Percentiles rank a stretch among this genome's conserved stretches.
Conservation (phyloP, 352 stramenopile species). For the Globisporangium spinosum region DNA sequence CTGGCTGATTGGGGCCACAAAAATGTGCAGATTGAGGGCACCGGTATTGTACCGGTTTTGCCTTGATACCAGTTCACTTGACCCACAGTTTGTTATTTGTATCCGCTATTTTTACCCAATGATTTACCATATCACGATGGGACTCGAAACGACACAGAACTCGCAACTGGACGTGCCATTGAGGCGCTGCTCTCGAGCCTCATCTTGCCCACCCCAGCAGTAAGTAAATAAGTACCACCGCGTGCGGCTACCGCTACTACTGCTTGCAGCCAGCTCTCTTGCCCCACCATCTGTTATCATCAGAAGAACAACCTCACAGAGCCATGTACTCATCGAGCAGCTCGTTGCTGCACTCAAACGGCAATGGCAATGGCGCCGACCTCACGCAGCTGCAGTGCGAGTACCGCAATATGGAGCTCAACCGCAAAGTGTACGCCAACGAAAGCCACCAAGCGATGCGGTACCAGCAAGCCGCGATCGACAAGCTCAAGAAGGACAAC, state of each 20-base stretch:
- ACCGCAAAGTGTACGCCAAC: slow-evolving; percentile 92
- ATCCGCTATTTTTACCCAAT: too few relatives aligned
- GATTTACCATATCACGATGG: neutral
- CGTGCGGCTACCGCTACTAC: neutral
- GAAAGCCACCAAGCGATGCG: slow-evolving; percentile 93
- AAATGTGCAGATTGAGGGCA: neutral
- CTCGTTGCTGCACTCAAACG: slow-evolving; percentile 13
- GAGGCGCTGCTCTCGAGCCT: neutral
- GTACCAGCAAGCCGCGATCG: slow-evolving; percentile 91
- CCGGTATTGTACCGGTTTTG: neutral
- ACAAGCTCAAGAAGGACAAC: slow-evolving; percentile 87
- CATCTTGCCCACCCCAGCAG: neutral
- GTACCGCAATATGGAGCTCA: slow-evolving; percentile 97
- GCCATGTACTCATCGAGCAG: slow-evolving; percentile 18
- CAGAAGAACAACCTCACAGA: neutral
- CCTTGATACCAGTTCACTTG: neutral
- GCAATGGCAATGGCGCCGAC: slow-evolving; percentile 28
- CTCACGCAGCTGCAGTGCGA: slow-evolving; percentile 92
- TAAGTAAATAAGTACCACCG: neutral
- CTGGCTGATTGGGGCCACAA: neutral
- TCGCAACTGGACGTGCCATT: neutral
- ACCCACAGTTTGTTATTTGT: neutral
- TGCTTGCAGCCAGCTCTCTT: neutral
- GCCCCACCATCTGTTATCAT: neutral
- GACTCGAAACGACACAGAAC: neutral